Evolutionary conservation across 495 filamentous ascomycete genomes (phyloP).

Genomic region (Neurospora sp.): DNA sequence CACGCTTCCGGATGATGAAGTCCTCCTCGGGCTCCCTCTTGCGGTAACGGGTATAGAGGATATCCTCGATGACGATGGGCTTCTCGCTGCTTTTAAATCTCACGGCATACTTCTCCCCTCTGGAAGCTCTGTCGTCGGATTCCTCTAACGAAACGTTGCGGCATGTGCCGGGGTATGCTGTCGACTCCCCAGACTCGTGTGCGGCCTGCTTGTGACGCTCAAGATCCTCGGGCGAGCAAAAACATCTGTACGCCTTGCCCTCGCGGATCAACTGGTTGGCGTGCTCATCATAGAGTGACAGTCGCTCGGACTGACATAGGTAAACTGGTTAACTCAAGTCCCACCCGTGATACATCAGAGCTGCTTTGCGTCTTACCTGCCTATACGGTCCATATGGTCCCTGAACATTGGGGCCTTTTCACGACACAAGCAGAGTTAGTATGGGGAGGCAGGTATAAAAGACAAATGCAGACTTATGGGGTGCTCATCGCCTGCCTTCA

Average conservation of each 20-base stretch:
- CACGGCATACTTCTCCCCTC: slow-evolving; percentile 66
- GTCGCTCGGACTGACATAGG: slow-evolving; percentile 61
- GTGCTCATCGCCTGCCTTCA: slow-evolving; percentile 47
- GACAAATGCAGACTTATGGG: slow-evolving; percentile 12
- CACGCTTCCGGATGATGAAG: slow-evolving; percentile 79
- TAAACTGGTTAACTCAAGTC: not conserved
- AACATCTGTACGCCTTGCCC: slow-evolving; percentile 83
- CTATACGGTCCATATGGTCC: slow-evolving; percentile 79
- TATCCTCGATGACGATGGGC: slow-evolving; percentile 51
- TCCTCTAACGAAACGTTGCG: slow-evolving; percentile 51
- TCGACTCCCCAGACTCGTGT: slow-evolving; percentile 47
- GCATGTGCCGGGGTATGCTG: slow-evolving; percentile 72
- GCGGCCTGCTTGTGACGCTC: slow-evolving; percentile 50
- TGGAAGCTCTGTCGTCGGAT: slow-evolving; percentile 54
- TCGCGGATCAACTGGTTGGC: slow-evolving; percentile 56
- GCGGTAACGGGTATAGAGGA: slow-evolving; percentile 62
- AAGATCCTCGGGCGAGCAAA: slow-evolving; percentile 69
- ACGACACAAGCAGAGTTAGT: not conserved
- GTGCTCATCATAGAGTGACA: slow-evolving; percentile 60
- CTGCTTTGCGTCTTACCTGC: slow-evolving; percentile 45
- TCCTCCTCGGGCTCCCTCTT: slow-evolving; percentile 29
- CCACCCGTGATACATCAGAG: not conserved
- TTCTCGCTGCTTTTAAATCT: slow-evolving; percentile 57
- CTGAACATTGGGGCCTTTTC: slow-evolving; percentile 62
- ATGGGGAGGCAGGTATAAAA: not conserved